Conservation (phyloP, 2,329 filamentous ascomycete genomes). For the Zelopaecilomyces penicillatus region DNA sequence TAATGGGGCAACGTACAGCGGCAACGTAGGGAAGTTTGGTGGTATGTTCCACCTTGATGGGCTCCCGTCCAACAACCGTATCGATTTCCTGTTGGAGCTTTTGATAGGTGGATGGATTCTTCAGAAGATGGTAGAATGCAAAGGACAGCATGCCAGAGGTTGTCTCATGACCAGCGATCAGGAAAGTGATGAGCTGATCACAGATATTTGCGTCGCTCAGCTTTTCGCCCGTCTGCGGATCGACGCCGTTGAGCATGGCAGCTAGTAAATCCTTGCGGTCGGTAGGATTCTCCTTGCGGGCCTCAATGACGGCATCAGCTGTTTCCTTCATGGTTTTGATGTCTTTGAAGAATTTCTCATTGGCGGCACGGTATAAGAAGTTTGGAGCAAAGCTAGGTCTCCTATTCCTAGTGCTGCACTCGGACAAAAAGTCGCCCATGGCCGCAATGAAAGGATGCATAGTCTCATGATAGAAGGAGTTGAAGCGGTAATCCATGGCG, state of each 20-base stretch:
- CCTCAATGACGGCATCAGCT: conserved; percentile 51
- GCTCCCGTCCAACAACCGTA: conserved; percentile 48
- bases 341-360: conserved; percentile 44
- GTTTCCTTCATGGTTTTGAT: conserved; percentile 47
- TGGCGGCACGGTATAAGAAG: conserved; percentile 40
- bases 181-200: conserved; percentile 64
- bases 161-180: conserved; percentile 65
- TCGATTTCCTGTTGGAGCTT: conserved; percentile 63
- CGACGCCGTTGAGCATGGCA: conserved; percentile 60
- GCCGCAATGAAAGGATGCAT: conserved; percentile 62
- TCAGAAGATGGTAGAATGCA: conserved; percentile 55
- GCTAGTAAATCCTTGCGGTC: conserved; percentile 59
- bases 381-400: conserved; percentile 37
- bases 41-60: conserved; percentile 53
- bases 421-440: conserved; percentile 56
- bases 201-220: conserved; percentile 55
- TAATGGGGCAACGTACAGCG: conserved; percentile 31
- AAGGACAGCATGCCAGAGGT: conserved; percentile 61
- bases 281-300: conserved; percentile 45
- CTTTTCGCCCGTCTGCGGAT: conserved; percentile 58
- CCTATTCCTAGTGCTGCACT: conserved; percentile 42
- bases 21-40: conserved; percentile 57
- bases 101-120: conserved; percentile 49
- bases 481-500: conserved; percentile 66
- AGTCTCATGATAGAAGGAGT: conserved; percentile 61